Evolutionary conservation across 179 eudicot genomes (phyloP), one percentile per base, ranked within the genome.

Genomic region (Carnegiea gigantea): DNA sequence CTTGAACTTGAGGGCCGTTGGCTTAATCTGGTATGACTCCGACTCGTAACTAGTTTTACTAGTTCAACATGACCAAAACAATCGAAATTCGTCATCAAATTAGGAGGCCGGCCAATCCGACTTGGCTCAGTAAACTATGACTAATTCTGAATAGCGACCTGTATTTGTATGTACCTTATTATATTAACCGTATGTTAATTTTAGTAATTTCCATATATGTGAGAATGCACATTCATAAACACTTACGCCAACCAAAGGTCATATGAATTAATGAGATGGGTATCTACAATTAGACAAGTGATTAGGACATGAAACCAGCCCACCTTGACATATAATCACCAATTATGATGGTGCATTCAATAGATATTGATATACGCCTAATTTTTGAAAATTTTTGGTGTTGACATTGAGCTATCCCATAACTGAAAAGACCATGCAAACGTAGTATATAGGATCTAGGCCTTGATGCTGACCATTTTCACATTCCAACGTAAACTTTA

Each of bases 271-370:
- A 28, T 28, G 72, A 67, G 23, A 67, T 3, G 2, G 18, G 18
- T 4, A 44, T 24, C 10, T 78, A 43, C 5, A 65, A 78, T 38
- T 38, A 77, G 36, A 33, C 70, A 77, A 59, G 14, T 60, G 79
- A 77, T 40, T n/a, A 36, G 71, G 79, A 77, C 79, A 77, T 60
- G 26, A 77, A 62, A 60, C 36, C 71, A 77, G 70, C 79, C 68
- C 46, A 57, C 67, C 13, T 43, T 75, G 8, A 11, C 1, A 28
- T 28, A 28, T 21, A 67, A 67, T 67, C 17, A 26, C 26, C 10
- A 21, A 24, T 18, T 24, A 28, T 26, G 72, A 67, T 40, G 48
- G 51, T 20, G 28, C 75, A 72, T 72, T 72, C 28, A 72, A 38
- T 72, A 5, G 62, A 18, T 4, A 57, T 11, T 57, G 51, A 43